Percentiles rank a stretch among this genome's conserved stretches.
Evolutionary conservation across 108 stramenopile species (phyloP).

Genomic region (Fragilaria crotonensis): DNA sequence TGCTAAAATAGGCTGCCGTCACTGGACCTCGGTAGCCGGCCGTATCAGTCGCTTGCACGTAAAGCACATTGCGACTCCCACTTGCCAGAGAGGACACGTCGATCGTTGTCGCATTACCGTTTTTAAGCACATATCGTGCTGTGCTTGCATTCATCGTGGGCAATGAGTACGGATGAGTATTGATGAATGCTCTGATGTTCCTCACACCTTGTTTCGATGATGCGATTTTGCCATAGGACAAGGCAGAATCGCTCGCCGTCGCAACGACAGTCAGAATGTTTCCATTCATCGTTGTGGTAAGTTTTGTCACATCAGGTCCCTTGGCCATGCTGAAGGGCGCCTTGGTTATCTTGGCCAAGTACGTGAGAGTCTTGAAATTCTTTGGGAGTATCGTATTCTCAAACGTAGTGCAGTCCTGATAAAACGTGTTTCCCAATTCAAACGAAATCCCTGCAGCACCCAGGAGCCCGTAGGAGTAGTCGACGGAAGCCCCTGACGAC

Average conservation of each 20-base stretch:
- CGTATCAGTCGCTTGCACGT: constrained; percentile 25
- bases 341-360: constrained; percentile 25
- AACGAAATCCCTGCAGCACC: constrained; percentile 39
- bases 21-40: constrained; percentile 32
- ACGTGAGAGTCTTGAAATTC: constrained; percentile 25
- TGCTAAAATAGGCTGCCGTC: constrained; percentile 1
- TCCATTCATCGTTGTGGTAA: neutral
- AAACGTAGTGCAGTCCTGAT: constrained; percentile 35
- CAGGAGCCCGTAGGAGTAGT: constrained; percentile 30
- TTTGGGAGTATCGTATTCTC: constrained; percentile 17
- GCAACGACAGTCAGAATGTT: neutral
- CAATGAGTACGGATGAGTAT: neutral
- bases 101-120: neutral
- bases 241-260: neutral
- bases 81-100: neutral
- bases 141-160: neutral
- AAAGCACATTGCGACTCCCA: constrained; percentile 16
- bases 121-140: neutral
- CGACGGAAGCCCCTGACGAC: constrained; percentile 26
- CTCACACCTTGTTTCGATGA: neutral
- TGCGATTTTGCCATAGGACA: neutral
- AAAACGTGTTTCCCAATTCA: constrained; percentile 40
- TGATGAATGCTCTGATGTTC: neutral
- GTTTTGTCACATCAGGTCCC: constrained; percentile 28
- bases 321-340: constrained; percentile 24